Evolutionary conservation across 805 yeast species (phyloP), one percentile per base, ranked within the genome.

Genomic region (Suhomyces sp.): DNA sequence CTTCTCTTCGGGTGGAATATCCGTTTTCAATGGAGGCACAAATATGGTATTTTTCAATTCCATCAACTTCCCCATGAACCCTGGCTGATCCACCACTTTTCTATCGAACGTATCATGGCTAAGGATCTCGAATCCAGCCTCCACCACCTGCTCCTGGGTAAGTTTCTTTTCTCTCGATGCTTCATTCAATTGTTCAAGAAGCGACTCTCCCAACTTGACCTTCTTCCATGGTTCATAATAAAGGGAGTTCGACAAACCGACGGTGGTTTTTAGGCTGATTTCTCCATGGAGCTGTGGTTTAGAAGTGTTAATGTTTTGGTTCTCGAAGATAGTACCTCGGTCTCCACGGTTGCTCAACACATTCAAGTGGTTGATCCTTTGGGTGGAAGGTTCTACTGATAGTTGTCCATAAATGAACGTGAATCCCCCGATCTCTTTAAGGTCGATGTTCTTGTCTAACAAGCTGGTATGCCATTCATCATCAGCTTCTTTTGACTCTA

Each of bases 171-270:
- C 44, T 2, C 50, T 36, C 0, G 64, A 38, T n/a, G 39, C 25
- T 5, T 44, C 15, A 10, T 63, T 47, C 27, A 55, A 20, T 5
- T 47, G 42, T 9, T 49, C 44, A 19, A 68, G 44, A 20, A 56
- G 31, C 6, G 31, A 14, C 29, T 51, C 53, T 0, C 91, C 96
- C 4, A 60, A 35, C 4, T 51, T 46, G 0, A 83, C 83, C 49
- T 90, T 91, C 0, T 74, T 72, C 97, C 98, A 90, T 5, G 86
- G 83, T 17, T 77, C 67, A 19, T 70, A 65, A 45, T 67, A 74
- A n/a, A 76, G 59, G 2, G 90, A 82, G 52, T 85, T 85, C 1
- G 90, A 81, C 10, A 85, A 50, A 1, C 87, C 85, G 36, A 81
- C 65, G 0, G 77, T 70, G 6, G 58, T 52, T 12, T 56, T 44